Conservation (phyloP, 768 basidiomycete species). For the Macrolepiota albuminosa region DNA sequence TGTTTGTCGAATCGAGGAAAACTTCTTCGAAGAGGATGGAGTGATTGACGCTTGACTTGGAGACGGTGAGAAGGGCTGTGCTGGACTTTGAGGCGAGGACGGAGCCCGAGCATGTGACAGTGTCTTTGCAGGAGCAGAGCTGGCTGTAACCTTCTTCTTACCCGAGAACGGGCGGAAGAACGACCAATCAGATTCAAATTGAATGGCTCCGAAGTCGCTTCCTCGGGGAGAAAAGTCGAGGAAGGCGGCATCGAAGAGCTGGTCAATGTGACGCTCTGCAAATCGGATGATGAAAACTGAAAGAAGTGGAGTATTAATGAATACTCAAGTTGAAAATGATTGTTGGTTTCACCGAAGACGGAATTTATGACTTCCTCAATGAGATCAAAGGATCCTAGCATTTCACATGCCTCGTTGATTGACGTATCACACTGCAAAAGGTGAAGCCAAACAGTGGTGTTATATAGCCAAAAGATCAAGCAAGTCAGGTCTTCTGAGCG, state of each 20-base stretch:
- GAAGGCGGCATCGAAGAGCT: slow-evolving; percentile 74
- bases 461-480: slow-evolving; percentile 93
- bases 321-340: not conserved
- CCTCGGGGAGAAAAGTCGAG: slow-evolving; percentile 81
- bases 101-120: slow-evolving; percentile 31
- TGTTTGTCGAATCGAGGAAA: slow-evolving; percentile 66
- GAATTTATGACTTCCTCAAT: slow-evolving; percentile 93
- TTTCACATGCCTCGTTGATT: slow-evolving; percentile 74
- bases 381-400: slow-evolving; percentile 78
- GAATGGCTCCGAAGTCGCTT: slow-evolving; percentile 72
- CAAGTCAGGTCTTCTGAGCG: slow-evolving; percentile 81
- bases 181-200: slow-evolving; percentile 97
- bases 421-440: slow-evolving; percentile 82
- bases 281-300: slow-evolving; percentile 93
- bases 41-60: slow-evolving; percentile 36
- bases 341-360: slow-evolving; percentile 66
- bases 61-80: slow-evolving; percentile 51
- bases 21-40: slow-evolving; percentile 45
- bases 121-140: slow-evolving; percentile 23
- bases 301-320: slow-evolving; percentile 9
- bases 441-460: slow-evolving; percentile 86
- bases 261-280: slow-evolving; percentile 85
- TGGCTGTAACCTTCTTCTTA: slow-evolving; percentile 49
- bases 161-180: slow-evolving; percentile 70
- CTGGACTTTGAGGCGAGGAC: slow-evolving; percentile 46